Conservation (phyloP, 2,329 filamentous ascomycete genomes). For the Trichoderma semiorbis region DNA sequence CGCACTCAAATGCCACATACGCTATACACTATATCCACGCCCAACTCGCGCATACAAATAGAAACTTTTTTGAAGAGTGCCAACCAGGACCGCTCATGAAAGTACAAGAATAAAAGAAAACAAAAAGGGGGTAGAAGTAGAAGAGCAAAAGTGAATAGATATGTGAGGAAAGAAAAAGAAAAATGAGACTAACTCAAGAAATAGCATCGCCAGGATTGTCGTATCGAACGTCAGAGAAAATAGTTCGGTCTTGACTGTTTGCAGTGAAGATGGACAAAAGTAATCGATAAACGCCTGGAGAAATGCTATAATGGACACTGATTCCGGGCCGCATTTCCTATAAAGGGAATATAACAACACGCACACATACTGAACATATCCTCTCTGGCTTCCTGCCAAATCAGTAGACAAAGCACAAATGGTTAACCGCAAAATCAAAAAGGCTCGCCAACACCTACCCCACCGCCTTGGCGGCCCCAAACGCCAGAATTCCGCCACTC, state of each 20-base stretch:
- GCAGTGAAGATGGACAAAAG: constrained; percentile 17
- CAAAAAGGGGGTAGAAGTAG: background rate
- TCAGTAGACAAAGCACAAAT: constrained; percentile 16
- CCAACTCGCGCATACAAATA: constrained; percentile 31
- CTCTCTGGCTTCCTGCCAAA: constrained; percentile 5
- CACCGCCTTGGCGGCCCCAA: constrained; percentile 49
- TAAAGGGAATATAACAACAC: constrained; percentile 17
- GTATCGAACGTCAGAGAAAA: constrained; percentile 2
- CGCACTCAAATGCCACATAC: constrained; percentile 7
- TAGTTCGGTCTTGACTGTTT: constrained; percentile 22
- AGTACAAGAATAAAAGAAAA: background rate
- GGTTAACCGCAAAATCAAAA: constrained; percentile 30
- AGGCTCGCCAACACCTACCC: constrained; percentile 47
- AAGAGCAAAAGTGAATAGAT: background rate
- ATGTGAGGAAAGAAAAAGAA: background rate
- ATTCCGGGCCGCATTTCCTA: constrained; percentile 31
- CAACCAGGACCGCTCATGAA: constrained; percentile 11
- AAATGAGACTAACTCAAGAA: constrained; percentile 3
- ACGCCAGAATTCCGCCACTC: constrained; percentile 56
- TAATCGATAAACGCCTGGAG: constrained; percentile 31
- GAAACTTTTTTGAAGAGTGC: constrained; percentile 6
- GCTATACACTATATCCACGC: constrained; percentile 18
- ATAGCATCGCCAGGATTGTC: constrained; percentile 20
- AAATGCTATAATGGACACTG: constrained; percentile 37
- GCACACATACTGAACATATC: constrained; percentile 12